These are phyloP conservation scores for Truncatella angustata DNA, from an alignment of 2,329 filamentous ascomycete genomes.

Conservation along the genomic window DNA sequence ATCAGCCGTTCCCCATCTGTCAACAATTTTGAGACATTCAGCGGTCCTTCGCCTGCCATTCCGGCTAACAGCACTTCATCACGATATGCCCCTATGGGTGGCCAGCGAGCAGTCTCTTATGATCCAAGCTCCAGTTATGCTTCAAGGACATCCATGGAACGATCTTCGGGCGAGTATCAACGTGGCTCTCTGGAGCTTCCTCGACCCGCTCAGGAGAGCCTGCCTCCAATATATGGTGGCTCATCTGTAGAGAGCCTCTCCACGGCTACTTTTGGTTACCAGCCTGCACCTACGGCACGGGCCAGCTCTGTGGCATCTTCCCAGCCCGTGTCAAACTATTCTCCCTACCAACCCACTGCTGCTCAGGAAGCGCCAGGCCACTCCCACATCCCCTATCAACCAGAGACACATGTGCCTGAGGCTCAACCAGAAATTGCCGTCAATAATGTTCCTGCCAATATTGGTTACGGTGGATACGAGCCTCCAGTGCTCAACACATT, in stretches of 20 bases:
- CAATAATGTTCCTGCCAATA: slow-evolving; percentile 17
- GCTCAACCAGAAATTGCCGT: slow-evolving; percentile 12
- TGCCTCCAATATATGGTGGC: slow-evolving; percentile 26
- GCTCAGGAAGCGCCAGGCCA: background rate
- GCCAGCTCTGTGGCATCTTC: no score
- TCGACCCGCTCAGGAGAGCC: slow-evolving; percentile 38
- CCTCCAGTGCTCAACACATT: slow-evolving; percentile 39
- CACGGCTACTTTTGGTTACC: slow-evolving; percentile 30
- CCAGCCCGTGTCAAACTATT: no score
- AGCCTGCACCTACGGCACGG: slow-evolving; percentile 15
- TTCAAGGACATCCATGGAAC: slow-evolving; percentile 42
- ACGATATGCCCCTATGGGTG: slow-evolving; percentile 46
- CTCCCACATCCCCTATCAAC: slow-evolving; percentile 14
- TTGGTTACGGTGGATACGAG: slow-evolving; percentile 46
- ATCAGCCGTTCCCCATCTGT: slow-evolving; percentile 72
- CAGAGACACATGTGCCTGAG: slow-evolving; percentile 10
- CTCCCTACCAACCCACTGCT: background rate
- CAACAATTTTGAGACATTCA: slow-evolving; percentile 73
- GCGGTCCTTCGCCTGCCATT: slow-evolving; percentile 35
- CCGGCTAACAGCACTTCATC: slow-evolving; percentile 45
- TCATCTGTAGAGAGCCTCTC: slow-evolving; percentile 26
- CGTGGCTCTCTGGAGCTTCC: slow-evolving; percentile 41
- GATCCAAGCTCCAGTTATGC: slow-evolving; percentile 31
- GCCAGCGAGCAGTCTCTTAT: slow-evolving; percentile 30
- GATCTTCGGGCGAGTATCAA: slow-evolving; percentile 41